phyloP scores from a whole-genome alignment of 768 basidiomycete genomes.

The Tubosaeta sp. region DNA sequence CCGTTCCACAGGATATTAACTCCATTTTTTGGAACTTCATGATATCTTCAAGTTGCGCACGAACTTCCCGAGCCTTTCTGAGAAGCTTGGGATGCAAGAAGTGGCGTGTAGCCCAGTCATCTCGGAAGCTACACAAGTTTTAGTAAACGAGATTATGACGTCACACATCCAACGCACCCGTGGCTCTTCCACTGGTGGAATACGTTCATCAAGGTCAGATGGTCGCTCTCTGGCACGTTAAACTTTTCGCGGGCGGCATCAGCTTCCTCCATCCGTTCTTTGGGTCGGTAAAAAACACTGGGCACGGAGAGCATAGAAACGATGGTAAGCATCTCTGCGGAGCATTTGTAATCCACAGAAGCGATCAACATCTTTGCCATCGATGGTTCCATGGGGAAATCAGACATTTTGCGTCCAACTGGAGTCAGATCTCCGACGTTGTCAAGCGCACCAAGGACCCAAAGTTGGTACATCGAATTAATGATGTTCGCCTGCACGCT shows the following conservation, averaged over 20 bases:
- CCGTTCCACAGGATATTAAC: constrained; percentile 84
- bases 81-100: constrained; percentile 96
- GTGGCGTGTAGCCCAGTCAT: constrained; percentile 93
- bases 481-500: constrained; percentile 80
- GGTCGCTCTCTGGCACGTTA: constrained; percentile 97
- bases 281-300: constrained; percentile 95
- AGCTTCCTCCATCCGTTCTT: constrained; percentile 95
- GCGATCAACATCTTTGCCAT: constrained; percentile 97
- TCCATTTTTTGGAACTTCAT: constrained; percentile 99
- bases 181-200: constrained; percentile 99
- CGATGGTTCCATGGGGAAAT: constrained; percentile 99
- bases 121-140: constrained; percentile 60
- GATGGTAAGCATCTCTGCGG: constrained; percentile 94
- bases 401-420: constrained; percentile 93
- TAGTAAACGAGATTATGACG: not conserved
- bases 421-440: constrained; percentile 96
- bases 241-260: constrained; percentile 98
- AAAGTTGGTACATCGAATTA: constrained; percentile 99
- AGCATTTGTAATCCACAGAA: constrained; percentile 89
- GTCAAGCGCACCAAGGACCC: constrained; percentile 97
- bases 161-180: constrained; percentile 49
- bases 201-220: constrained; percentile 91
- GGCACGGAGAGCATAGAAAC: constrained; percentile 99
- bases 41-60: constrained; percentile 94
- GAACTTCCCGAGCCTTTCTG: constrained; percentile 92